Evolutionary conservation across 495 filamentous ascomycete genomes (phyloP).

Genomic region (Clohesyomyces aquaticus): DNA sequence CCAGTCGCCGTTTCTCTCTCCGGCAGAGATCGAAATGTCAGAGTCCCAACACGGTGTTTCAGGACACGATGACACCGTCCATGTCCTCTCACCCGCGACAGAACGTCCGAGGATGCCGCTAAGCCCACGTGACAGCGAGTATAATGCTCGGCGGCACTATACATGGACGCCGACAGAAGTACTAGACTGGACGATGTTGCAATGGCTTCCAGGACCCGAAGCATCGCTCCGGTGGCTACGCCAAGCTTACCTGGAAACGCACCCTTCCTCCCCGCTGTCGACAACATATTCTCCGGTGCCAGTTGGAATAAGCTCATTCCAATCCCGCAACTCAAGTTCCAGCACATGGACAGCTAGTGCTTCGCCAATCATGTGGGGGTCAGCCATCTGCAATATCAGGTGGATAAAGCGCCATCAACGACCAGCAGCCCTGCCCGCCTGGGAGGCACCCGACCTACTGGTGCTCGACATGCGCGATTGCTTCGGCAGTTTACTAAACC

Average conservation of each 20-base stretch:
- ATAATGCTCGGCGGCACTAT: slow-evolving; percentile 23
- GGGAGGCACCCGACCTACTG: slow-evolving; percentile 45
- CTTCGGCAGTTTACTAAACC: slow-evolving; percentile 33
- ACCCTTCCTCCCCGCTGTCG: slow-evolving; percentile 24
- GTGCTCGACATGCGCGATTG: slow-evolving; percentile 47
- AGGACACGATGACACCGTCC: neutral
- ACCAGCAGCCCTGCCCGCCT: slow-evolving; percentile 42
- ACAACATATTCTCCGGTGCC: slow-evolving; percentile 40
- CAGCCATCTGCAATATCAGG: slow-evolving; percentile 38
- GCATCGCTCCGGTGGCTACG: slow-evolving; percentile 45
- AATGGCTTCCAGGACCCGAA: slow-evolving; percentile 50
- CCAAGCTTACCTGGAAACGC: slow-evolving; percentile 26
- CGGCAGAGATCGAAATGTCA: slow-evolving; percentile 26
- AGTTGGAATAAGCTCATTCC: slow-evolving; percentile 45
- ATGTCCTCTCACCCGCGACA: slow-evolving; percentile 1
- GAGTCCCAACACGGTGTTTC: neutral
- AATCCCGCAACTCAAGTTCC: slow-evolving; percentile 19
- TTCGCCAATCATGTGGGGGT: slow-evolving; percentile 42
- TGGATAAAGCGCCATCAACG: slow-evolving; percentile 45
- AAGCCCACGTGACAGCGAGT: slow-evolving; percentile 31
- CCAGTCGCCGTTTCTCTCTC: slow-evolving; percentile 35
- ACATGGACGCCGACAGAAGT: slow-evolving; percentile 46
- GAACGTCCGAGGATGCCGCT: slow-evolving; percentile 5
- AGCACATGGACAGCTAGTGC: too few relatives aligned
- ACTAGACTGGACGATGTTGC: slow-evolving; percentile 50